A percentile compares a stretch with the other conserved stretches of the same genome.
These are phyloP conservation scores for Sechiopsis laciniata DNA, from an alignment of 306 rosid species.

Conservation along the genomic window DNA sequence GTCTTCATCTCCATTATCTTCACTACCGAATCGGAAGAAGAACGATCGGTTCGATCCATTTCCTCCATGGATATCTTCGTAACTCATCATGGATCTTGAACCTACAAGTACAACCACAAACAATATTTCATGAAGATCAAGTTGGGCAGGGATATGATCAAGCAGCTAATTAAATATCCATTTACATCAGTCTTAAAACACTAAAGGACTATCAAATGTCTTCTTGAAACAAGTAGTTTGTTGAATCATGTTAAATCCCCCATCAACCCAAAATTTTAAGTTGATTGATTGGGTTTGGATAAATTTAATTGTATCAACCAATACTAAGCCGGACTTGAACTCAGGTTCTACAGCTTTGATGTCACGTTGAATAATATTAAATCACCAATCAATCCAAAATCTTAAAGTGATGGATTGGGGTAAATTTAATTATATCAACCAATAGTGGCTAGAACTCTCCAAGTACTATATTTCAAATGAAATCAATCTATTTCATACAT, in stretches of 20 bases:
- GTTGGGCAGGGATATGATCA: not conserved
- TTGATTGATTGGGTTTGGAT: too few species aligned
- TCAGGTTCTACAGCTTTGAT: too few species aligned
- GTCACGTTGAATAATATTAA: too few species aligned
- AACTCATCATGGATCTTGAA: conserved; percentile 71
- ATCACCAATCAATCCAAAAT: too few species aligned
- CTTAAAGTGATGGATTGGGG: too few species aligned
- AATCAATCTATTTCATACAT: not conserved
- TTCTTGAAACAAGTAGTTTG: not conserved
- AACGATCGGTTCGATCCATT: conserved; percentile 35
- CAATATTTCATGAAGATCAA: not conserved
- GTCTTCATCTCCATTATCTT: conserved; percentile 55
- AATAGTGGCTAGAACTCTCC: not conserved
- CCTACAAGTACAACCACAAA: conserved; percentile 38
- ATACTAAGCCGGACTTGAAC: too few species aligned
- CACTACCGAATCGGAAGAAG: conserved; percentile 36
- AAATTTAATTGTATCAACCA: too few species aligned
- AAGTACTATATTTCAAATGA: not conserved
- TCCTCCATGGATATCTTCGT: conserved; percentile 48
- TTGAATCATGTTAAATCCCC: too few species aligned
- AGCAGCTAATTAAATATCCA: not conserved
- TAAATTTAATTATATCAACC: too few species aligned
- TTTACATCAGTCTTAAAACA: not conserved
- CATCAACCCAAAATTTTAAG: too few species aligned
- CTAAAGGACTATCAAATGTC: not conserved